A percentile compares a stretch with the other conserved stretches of the same genome.
Evolutionary conservation across 2,329 filamentous ascomycete species (phyloP).

Genomic region (Clonostachys rhizophaga): DNA sequence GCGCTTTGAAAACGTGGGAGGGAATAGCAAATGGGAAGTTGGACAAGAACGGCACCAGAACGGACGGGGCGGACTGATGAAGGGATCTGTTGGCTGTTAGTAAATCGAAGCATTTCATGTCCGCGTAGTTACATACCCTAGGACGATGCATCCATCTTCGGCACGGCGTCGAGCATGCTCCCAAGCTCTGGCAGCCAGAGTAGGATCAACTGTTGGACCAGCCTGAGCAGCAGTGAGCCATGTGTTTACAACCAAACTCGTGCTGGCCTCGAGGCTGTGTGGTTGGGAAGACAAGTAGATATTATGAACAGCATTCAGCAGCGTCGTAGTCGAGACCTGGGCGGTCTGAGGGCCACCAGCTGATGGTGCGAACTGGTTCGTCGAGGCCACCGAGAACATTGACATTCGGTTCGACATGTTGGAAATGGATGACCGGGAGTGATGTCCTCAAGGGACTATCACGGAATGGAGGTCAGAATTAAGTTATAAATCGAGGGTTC

Average conservation of each 20-base stretch:
- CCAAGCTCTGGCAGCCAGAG: slow-evolving; percentile 80
- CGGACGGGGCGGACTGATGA: slow-evolving; percentile 81
- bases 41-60: slow-evolving; percentile 76
- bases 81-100: slow-evolving; percentile 59
- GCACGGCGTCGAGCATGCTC: slow-evolving; percentile 92
- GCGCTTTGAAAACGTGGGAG: slow-evolving; percentile 67
- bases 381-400: slow-evolving; percentile 64
- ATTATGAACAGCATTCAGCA: slow-evolving; percentile 88
- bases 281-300: slow-evolving; percentile 78
- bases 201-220: slow-evolving; percentile 70
- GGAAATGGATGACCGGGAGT: slow-evolving; percentile 10
- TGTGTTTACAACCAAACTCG: slow-evolving; percentile 90
- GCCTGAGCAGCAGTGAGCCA: slow-evolving; percentile 79
- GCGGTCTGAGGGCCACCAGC: slow-evolving; percentile 62
- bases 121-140: slow-evolving; percentile 58
- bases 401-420: slow-evolving; percentile 62
- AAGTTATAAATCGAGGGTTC: neutral
- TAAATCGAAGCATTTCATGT: neutral
- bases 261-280: slow-evolving; percentile 84
- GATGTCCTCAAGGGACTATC: slow-evolving; percentile 32
- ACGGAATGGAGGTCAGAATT: slow-evolving; percentile 14
- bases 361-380: slow-evolving; percentile 53
- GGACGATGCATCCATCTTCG: slow-evolving; percentile 88
- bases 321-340: slow-evolving; percentile 87
- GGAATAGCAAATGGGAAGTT: slow-evolving; percentile 79